Evolutionary conservation across 2,329 filamentous ascomycete species (phyloP).

Genomic region (Talaromyces sp.): DNA sequence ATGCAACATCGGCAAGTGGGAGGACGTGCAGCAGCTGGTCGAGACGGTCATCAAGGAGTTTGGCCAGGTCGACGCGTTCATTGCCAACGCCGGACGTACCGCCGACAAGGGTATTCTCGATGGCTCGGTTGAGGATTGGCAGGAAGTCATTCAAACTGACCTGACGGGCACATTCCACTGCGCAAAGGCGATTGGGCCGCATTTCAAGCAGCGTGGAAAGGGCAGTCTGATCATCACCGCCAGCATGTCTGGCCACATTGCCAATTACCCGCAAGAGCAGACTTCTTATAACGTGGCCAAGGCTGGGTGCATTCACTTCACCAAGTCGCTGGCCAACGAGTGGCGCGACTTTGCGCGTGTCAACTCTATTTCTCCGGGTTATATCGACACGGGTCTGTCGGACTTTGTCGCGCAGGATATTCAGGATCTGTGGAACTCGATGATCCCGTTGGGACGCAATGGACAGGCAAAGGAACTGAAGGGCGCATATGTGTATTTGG

Average conservation of each 20-base stretch:
- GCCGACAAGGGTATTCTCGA: slow-evolving; percentile 64
- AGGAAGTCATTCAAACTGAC: slow-evolving; percentile 78
- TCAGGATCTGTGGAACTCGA: slow-evolving; percentile 53
- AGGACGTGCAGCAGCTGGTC: slow-evolving; percentile 52
- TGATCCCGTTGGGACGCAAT: slow-evolving; percentile 57
- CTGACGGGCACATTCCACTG: slow-evolving; percentile 82
- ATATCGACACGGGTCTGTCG: slow-evolving; percentile 62
- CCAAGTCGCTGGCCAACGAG: slow-evolving; percentile 60
- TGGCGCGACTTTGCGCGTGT: slow-evolving; percentile 65
- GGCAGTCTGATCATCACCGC: slow-evolving; percentile 62
- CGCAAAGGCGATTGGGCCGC: slow-evolving; percentile 77
- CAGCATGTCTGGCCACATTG: slow-evolving; percentile 54
- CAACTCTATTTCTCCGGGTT: slow-evolving; percentile 63
- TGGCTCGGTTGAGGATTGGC: slow-evolving; percentile 63
- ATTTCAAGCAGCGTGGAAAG: slow-evolving; percentile 62
- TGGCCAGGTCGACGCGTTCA: slow-evolving; percentile 61
- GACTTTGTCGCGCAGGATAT: slow-evolving; percentile 57
- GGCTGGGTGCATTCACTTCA: slow-evolving; percentile 61
- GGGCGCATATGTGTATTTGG: slow-evolving; percentile 49
- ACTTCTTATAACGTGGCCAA: slow-evolving; percentile 61
- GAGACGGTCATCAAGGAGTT: slow-evolving; percentile 62
- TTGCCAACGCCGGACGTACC: slow-evolving; percentile 66
- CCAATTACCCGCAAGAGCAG: slow-evolving; percentile 58
- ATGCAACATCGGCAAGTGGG: slow-evolving; percentile 54
- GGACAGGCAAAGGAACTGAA: slow-evolving; percentile 62